Evolutionary conservation across 1,284 basidiomycete genomes (phyloP), one percentile per base, ranked within the genome.

Genomic region (Volvariella surrecta): DNA sequence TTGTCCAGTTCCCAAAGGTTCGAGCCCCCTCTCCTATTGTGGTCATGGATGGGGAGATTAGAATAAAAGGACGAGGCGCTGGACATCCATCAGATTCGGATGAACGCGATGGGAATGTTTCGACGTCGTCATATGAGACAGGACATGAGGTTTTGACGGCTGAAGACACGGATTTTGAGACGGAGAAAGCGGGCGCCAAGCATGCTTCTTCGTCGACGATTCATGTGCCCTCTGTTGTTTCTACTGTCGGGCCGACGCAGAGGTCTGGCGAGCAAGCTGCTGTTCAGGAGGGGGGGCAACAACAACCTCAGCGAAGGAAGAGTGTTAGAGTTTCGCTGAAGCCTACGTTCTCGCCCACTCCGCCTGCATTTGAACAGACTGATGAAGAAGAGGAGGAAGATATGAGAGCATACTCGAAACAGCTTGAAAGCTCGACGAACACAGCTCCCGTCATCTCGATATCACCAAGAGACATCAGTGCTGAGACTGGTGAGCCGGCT

Each of bases 291-390:
- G 24, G 24, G 6, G 24, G 24, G 11, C 13, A 43, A 3, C 48
- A 49, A 1, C 66, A 35, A 19, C 45, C 71, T 2, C 58, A 61
- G 34, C 66, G 80, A 30, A 63, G 82, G 46, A 88, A 88, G 62
- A 84, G 80, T 53, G 85, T 88, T 28, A 68, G 84, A 7, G 78
- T 88, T 45, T 82, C 79, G 19, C 59, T 85, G 28, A 70, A 77
- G 44, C 84, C 84, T 1, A 83, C 80, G 19, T 85, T 81, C 58
- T 81, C 80, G 19, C 63, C 78, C 1, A 74, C 81, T 2, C 82
- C 83, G 13, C 82, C 82, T 34, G 76, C 76, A 22, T 54, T 76
- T 28, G 71, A 75, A 35, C 73, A 82, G 39, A 69, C 76, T n/a
- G 70, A 73, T n/a, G 60, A 60, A 4, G 60, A 62, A n/a, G 59